Evolutionary conservation across 768 basidiomycete genomes (phyloP).

Genomic region (Tylopilus sp.): DNA sequence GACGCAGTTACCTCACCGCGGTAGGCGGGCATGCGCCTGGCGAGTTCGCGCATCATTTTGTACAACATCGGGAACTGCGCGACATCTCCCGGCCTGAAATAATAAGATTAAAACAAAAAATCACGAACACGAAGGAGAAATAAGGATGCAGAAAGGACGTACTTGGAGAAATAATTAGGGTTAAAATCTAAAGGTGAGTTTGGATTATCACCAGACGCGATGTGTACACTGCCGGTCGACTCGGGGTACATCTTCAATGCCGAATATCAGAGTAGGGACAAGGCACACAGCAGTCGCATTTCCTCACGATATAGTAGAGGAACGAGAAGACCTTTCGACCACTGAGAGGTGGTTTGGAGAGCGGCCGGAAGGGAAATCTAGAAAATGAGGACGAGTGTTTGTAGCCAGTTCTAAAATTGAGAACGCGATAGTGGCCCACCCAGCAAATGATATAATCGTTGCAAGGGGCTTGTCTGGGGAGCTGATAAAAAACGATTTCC

Average conservation of each 20-base stretch:
- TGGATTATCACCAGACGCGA: conserved; percentile 38
- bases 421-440: conserved; percentile 28
- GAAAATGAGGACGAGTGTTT: background rate
- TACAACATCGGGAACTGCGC: conserved; percentile 35
- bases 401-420: background rate
- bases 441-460: conserved; percentile 38
- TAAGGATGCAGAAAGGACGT: conserved; percentile 3
- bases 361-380: conserved; percentile 22
- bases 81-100: conserved; percentile 14
- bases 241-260: conserved; percentile 39
- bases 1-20: conserved; percentile 15
- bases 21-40: conserved; percentile 46
- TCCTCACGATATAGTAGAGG: conserved; percentile 33
- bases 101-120: no score
- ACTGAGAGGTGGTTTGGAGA: conserved; percentile 3
- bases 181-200: conserved; percentile 44
- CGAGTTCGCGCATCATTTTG: conserved; percentile 57
- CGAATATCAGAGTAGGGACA: background rate
- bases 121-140: no score
- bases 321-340: conserved; percentile 27
- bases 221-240: conserved; percentile 47
- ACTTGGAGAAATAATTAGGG: conserved; percentile 44
- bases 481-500: conserved; percentile 48
- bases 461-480: conserved; percentile 56
- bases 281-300: background rate